phyloP scores from a whole-genome alignment of 2,329 filamentous ascomycete species.

The Bipolaris cookei region DNA sequence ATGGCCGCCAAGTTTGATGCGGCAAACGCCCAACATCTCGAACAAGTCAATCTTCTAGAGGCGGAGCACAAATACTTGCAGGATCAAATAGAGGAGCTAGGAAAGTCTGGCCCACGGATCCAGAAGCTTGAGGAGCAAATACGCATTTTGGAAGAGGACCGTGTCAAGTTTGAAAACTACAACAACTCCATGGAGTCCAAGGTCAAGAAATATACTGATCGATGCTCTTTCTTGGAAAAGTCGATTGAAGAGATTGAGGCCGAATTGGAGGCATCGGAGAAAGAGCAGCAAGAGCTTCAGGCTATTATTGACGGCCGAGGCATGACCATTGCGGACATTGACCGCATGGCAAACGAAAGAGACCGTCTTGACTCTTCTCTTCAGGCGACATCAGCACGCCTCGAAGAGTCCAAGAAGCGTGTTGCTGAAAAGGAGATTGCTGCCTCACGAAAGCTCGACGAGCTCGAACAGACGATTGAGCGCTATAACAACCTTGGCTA shows the following conservation, averaged over 20 bases:
- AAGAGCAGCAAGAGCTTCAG: slow-evolving; percentile 80
- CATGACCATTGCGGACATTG: slow-evolving; percentile 97
- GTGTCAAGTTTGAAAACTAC: slow-evolving; percentile 93
- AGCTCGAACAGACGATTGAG: slow-evolving; percentile 88
- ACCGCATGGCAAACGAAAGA: slow-evolving; percentile 95
- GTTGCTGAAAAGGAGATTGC: slow-evolving; percentile 88
- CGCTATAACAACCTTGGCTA: slow-evolving; percentile 94
- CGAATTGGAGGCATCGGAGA: slow-evolving; percentile 81
- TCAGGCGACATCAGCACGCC: slow-evolving; percentile 73
- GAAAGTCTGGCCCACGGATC: slow-evolving; percentile 84
- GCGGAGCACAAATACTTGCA: slow-evolving; percentile 80
- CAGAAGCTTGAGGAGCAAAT: slow-evolving; percentile 86
- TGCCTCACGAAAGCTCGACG: slow-evolving; percentile 83
- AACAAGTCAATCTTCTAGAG: slow-evolving; percentile 85
- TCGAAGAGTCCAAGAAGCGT: slow-evolving; percentile 85
- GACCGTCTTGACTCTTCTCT: slow-evolving; percentile 91
- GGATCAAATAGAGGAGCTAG: slow-evolving; percentile 86
- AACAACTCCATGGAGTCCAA: slow-evolving; percentile 83
- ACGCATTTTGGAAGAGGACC: slow-evolving; percentile 93
- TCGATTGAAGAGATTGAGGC: slow-evolving; percentile 84
- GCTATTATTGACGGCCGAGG: slow-evolving; percentile 89
- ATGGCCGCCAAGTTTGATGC: slow-evolving; percentile 90
- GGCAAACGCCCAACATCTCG: slow-evolving; percentile 81
- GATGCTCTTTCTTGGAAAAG: slow-evolving; percentile 81
- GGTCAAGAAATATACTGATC: slow-evolving; percentile 84